Evolutionary conservation across 768 basidiomycete genomes (phyloP), one percentile per base, ranked within the genome.

Genomic region (Paxillus rubicundulus): DNA sequence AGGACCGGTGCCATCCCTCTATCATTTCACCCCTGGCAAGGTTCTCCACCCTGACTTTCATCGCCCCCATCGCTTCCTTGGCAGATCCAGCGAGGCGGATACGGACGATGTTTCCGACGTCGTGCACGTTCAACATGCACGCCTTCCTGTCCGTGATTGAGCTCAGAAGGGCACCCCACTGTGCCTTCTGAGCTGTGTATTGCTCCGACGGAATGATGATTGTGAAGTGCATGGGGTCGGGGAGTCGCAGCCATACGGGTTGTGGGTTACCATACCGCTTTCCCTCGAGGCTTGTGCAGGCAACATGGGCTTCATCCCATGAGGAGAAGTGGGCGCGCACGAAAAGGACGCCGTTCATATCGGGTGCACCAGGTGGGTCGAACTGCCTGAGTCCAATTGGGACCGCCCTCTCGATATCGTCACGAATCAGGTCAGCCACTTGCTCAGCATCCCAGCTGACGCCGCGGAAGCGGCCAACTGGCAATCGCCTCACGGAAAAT

Each of bases 1-100:
- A 72, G 0, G 72, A 72, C 32, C 71, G 65, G 63, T 84, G 82
- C 82, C 82, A 85, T 32, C 72, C 72, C 4, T 67, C 65, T 3
- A 85, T 66, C 33, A 66, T 77, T 37, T 79, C 76, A 5, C 84
- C 84, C 20, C 70, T 71, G 2, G 74, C 77, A 36, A 85, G 61
- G 47, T 70, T 76, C 62, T 85, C 84, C 0, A 82, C 78, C 47
- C 82, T 70, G 12, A 85, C 82, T 67, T 84, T 85, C 53, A 86
- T 59, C 5, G 75, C 71, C 1, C 84, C 84, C 1, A 78, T 73
- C 2, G 74, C 74, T 56, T 78, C 77, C 65, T 79, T 79, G 45
- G 78, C 77, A 13, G 77, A 70, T 0, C 84, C 83, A 1, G 69
- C 57, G n/a, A 84, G 70, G 4, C 67, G 73, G 37, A 85, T 72